A percentile compares a stretch with the other conserved stretches of the same genome.
These are phyloP conservation scores for Emmonsiellopsis sp. DNA, from an alignment of 2,329 filamentous ascomycete species.

Conservation along the genomic window DNA sequence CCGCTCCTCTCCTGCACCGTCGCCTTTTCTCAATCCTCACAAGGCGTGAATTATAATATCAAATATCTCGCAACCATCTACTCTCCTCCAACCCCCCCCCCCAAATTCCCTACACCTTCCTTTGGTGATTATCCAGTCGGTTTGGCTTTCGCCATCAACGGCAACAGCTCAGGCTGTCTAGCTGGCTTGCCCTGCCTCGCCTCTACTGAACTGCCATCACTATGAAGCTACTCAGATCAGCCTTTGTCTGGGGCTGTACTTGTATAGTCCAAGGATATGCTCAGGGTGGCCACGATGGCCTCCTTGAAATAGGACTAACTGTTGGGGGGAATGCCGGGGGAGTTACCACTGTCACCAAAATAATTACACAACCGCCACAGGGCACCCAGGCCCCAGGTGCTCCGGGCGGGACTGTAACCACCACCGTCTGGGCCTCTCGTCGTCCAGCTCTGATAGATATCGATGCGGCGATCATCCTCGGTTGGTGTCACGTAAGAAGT, in stretches of 20 bases:
- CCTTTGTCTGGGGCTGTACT: neutral
- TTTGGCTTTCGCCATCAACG: neutral
- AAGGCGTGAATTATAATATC: too few species aligned
- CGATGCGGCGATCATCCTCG: neutral
- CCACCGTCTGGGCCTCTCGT: neutral
- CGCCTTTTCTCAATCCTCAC: too few species aligned
- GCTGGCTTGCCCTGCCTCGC: neutral
- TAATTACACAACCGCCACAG: neutral
- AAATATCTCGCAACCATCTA: too few species aligned
- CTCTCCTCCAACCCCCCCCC: too few species aligned
- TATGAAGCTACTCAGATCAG: neutral
- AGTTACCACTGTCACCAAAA: slow-evolving; percentile 11
- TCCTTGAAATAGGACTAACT: slow-evolving; percentile 1
- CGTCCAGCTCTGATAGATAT: neutral
- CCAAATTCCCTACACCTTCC: too few species aligned
- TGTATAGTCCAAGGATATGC: neutral
- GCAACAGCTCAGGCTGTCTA: neutral
- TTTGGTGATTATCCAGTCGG: too few species aligned
- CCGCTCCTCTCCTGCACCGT: too few species aligned
- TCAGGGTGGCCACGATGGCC: neutral
- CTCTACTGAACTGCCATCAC: neutral
- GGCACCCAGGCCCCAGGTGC: neutral
- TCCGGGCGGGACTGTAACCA: neutral
- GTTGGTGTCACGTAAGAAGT: slow-evolving; percentile 1
- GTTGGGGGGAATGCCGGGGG: neutral